Evolutionary conservation across 2,329 filamentous ascomycete species (phyloP).

Genomic region (Claviceps pazoutovae): DNA sequence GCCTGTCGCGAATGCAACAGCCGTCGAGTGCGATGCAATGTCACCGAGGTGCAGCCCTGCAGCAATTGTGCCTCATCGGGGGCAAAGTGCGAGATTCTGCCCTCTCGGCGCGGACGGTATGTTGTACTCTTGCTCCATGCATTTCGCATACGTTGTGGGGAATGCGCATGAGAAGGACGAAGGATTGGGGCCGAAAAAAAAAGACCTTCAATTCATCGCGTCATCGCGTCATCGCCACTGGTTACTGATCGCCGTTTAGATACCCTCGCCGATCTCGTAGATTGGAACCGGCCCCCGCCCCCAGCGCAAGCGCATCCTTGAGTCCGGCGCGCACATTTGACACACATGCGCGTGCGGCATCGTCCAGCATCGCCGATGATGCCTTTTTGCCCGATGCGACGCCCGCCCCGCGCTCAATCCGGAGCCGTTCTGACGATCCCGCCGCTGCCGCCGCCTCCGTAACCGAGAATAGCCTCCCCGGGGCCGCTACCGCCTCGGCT

Average conservation of each 20-base stretch:
- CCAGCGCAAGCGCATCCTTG: slow-evolving; percentile 1
- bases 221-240: background rate
- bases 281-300: slow-evolving; percentile 5
- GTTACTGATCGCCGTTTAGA: slow-evolving; percentile 5
- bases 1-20: slow-evolving; percentile 22
- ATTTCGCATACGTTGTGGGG: background rate
- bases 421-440: slow-evolving; percentile 1
- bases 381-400: background rate
- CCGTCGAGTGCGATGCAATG: slow-evolving; percentile 22
- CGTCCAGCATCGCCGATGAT: slow-evolving; percentile 2
- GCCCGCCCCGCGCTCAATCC: background rate
- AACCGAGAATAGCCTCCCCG: background rate
- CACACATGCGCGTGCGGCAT: background rate
- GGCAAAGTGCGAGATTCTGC: slow-evolving; percentile 18
- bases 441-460: slow-evolving; percentile 8
- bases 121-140: background rate
- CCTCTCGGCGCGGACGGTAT: slow-evolving; percentile 21
- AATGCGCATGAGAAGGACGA: no score
- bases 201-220: background rate
- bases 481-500: slow-evolving; percentile 8
- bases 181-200: background rate
- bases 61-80: slow-evolving; percentile 16
- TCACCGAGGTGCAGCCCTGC: slow-evolving; percentile 20
- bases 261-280: slow-evolving; percentile 13
- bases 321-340: slow-evolving; percentile 2